These are phyloP conservation scores for thale cress (Arabidopsis thaliana) DNA, from an alignment of 345 rosid genomes.

Conservation along the genomic window DNA sequence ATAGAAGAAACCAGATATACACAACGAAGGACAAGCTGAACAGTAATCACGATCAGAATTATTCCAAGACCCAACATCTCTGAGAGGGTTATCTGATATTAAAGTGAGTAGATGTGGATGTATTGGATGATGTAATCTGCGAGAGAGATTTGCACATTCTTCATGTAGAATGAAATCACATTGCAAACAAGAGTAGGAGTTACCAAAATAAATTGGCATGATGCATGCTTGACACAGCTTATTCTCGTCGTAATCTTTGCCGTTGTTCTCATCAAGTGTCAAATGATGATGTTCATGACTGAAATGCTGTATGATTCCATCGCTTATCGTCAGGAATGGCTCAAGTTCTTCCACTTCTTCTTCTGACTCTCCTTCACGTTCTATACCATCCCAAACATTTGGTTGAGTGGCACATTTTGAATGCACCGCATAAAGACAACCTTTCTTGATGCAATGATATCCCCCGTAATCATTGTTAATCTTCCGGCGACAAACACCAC, in stretches of 20 bases:
- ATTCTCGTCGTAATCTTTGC: background rate
- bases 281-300: background rate
- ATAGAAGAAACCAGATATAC: background rate
- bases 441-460: background rate
- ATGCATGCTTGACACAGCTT: background rate
- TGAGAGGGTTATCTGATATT: too few relatives aligned
- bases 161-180: background rate
- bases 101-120: background rate
- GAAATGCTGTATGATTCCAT: slow-evolving; percentile 1
- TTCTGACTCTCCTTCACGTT: background rate
- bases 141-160: background rate
- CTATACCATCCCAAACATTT: background rate
- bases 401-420: slow-evolving; percentile 2
- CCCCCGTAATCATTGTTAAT: background rate
- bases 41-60: background rate
- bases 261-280: background rate
- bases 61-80: too few relatives aligned
- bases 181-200: background rate
- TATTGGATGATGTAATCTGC: background rate
- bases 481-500: background rate
- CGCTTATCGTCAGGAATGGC: background rate
- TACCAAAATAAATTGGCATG: background rate
- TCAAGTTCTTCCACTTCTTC: background rate
- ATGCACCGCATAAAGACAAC: background rate
- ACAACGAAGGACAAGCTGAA: background rate